These are phyloP conservation scores for Xylaria sp. DNA, from an alignment of 2,329 filamentous ascomycete genomes.

Conservation along the genomic window DNA sequence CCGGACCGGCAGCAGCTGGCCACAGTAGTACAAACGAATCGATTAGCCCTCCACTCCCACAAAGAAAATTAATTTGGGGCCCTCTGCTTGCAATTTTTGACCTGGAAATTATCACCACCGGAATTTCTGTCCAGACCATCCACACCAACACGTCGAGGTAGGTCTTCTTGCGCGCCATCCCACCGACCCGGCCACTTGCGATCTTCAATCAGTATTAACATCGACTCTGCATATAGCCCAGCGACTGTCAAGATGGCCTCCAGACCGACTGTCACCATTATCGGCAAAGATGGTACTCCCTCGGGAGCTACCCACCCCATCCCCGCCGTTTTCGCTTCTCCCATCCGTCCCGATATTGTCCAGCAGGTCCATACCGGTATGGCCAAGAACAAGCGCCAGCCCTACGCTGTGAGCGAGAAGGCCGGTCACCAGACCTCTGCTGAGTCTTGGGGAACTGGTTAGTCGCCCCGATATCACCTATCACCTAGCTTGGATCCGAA, in stretches of 20 bases:
- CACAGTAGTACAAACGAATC: slow-evolving; percentile 13
- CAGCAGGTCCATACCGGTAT: slow-evolving; percentile 98
- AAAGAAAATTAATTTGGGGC: slow-evolving; percentile 30
- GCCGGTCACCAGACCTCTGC: slow-evolving; percentile 99
- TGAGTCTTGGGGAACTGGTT: slow-evolving; percentile 99
- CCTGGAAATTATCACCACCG: slow-evolving; percentile 17
- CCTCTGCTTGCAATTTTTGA: slow-evolving; percentile 20
- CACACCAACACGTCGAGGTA: slow-evolving; percentile 30
- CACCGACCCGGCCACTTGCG: slow-evolving; percentile 1
- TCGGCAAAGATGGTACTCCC: slow-evolving; percentile 91
- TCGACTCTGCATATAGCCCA: slow-evolving; percentile 19
- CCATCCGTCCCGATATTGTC: slow-evolving; percentile 98
- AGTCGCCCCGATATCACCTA: slow-evolving; percentile 38
- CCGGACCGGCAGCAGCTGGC: slow-evolving; percentile 10
- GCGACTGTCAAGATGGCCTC: slow-evolving; percentile 68
- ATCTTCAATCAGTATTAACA: slow-evolving; percentile 18
- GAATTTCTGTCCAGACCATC: slow-evolving; percentile 22
- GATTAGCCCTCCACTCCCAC: slow-evolving; percentile 31
- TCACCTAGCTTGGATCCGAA: slow-evolving; percentile 1
- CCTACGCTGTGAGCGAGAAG: slow-evolving; percentile 99
- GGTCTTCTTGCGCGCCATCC: slow-evolving; percentile 12
- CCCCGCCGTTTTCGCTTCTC: slow-evolving; percentile 92
- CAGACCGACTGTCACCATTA: slow-evolving; percentile 95
- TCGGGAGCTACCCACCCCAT: slow-evolving; percentile 85
- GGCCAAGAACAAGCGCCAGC: slow-evolving; percentile 99